Percentiles rank a stretch among this genome's conserved stretches.
phyloP scores from a whole-genome alignment of 441 rosid species.

The Corymbia calophylla region DNA sequence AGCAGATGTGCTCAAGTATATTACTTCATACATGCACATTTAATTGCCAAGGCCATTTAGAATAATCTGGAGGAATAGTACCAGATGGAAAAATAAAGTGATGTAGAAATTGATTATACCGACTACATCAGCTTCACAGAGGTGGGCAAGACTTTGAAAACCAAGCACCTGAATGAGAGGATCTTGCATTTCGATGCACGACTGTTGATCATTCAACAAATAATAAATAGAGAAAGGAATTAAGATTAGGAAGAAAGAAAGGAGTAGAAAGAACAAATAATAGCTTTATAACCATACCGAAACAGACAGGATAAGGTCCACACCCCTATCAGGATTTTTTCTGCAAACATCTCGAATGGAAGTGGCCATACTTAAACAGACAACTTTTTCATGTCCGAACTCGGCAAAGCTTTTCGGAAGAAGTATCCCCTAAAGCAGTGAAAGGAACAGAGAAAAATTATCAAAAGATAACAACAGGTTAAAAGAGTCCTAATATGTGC shows the following conservation, averaged over 20 bases:
- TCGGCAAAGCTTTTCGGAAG: constrained; percentile 53
- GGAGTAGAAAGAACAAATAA: neutral
- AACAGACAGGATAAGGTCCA: constrained; percentile 91
- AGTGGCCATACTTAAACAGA: constrained; percentile 77
- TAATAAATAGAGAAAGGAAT: constrained; percentile 7
- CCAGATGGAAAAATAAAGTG: neutral
- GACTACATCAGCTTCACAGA: constrained; percentile 94
- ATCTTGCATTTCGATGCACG: constrained; percentile 82
- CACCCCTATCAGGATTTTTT: constrained; percentile 94
- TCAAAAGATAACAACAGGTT: neutral
- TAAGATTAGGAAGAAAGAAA: neutral
- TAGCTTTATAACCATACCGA: constrained; percentile 44
- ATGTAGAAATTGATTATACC: constrained; percentile 32
- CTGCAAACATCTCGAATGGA: constrained; percentile 77
- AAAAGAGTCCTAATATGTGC: neutral
- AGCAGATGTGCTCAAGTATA: neutral
- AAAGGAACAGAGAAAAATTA: constrained; percentile 8
- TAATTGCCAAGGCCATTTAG: neutral
- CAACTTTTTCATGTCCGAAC: constrained; percentile 48
- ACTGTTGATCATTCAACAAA: constrained; percentile 35
- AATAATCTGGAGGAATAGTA: neutral
- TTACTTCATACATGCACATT: neutral
- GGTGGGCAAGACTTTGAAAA: constrained; percentile 86
- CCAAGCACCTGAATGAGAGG: constrained; percentile 70
- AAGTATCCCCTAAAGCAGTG: constrained; percentile 49